Evolutionary conservation across 768 basidiomycete species (phyloP).

Genomic region (Scleroderma citrinum): DNA sequence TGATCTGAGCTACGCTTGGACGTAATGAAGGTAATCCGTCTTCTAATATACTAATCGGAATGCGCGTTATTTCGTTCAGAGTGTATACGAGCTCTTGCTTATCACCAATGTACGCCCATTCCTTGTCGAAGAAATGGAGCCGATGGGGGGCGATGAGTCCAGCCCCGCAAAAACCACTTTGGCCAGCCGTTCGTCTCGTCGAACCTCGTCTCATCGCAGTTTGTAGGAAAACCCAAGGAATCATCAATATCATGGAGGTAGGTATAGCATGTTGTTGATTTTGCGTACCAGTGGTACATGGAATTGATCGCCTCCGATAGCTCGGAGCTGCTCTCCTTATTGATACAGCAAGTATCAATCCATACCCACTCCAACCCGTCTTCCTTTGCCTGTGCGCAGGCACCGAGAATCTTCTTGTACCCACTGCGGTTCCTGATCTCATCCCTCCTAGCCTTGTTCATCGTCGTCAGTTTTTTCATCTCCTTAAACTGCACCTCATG

Average conservation of each 20-base stretch:
- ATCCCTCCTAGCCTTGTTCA: background rate
- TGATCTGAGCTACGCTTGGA: conserved; percentile 4
- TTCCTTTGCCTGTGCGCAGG: background rate
- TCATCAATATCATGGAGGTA: conserved; percentile 12
- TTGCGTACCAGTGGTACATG: conserved; percentile 17
- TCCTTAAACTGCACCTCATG: background rate
- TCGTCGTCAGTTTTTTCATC: background rate
- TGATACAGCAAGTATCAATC: conserved; percentile 15
- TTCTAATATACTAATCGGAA: conserved; percentile 3
- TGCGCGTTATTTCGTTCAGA: conserved; percentile 2
- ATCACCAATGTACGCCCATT: conserved; percentile 9
- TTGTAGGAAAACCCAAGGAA: too few relatives aligned
- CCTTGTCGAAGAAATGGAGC: conserved; percentile 9
- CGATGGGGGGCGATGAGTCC: conserved; percentile 11
- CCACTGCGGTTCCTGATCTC: background rate
- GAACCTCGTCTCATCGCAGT: background rate
- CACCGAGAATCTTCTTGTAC: conserved; percentile 2
- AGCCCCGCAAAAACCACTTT: conserved; percentile 16
- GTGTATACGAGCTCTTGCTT: conserved; percentile 1
- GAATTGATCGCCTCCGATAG: conserved; percentile 15
- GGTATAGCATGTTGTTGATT: conserved; percentile 10
- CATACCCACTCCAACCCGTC: conserved; percentile 7
- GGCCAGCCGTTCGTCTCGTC: background rate
- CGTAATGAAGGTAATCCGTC: background rate
- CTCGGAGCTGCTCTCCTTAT: conserved; percentile 17